Evolutionary conservation across 805 yeast genomes (phyloP), one percentile per base, ranked within the genome.

Genomic region (Cyberlindnera lachancei): DNA sequence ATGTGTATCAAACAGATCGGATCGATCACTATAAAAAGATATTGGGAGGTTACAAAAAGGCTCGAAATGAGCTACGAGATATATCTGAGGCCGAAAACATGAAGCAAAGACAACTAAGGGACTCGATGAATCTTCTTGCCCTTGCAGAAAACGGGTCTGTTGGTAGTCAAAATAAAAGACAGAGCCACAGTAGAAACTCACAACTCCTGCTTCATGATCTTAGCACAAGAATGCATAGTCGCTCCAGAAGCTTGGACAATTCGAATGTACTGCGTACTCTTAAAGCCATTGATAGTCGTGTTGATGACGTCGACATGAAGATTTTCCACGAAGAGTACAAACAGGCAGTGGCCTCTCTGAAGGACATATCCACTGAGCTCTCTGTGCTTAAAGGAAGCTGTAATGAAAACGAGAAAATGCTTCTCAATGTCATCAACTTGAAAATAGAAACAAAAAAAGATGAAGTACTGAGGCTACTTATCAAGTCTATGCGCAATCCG

Each of bases 241-340:
- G 81, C 35, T 65, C 76, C 33, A 51, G 75, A 25, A 67, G 78
- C 14, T 56, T 65, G 33, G 80, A 76, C 45, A 44, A 49, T 38
- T 58, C 53, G 50, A 61, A 47, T 32, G 34, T 61, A 12, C 59
- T 73, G 40, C 62, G 65, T 34, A 69, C 59, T 14, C 58, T 79
- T 34, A 69, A 71, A 34, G 57, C 58, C 19, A 59, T 76, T 11
- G 87, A 79, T 45, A 80, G 76, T 32, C 55, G 63, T 20, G 60
- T 82, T 13, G 86, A 81, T 46, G 85, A 79, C 34, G 64, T 80
- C 25, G 92, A 83, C 50, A 73, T 79, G 11, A 65, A 65, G 34
- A 63, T 81, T 17, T 79, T 84, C 9, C 78, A 80, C 45, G 68
- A 72, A 33, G 65, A 68, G 34, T 79, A 68, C 54, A 47, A 59